Conservation (phyloP, 768 basidiomycete genomes). For the Podaxis sp. region DNA sequence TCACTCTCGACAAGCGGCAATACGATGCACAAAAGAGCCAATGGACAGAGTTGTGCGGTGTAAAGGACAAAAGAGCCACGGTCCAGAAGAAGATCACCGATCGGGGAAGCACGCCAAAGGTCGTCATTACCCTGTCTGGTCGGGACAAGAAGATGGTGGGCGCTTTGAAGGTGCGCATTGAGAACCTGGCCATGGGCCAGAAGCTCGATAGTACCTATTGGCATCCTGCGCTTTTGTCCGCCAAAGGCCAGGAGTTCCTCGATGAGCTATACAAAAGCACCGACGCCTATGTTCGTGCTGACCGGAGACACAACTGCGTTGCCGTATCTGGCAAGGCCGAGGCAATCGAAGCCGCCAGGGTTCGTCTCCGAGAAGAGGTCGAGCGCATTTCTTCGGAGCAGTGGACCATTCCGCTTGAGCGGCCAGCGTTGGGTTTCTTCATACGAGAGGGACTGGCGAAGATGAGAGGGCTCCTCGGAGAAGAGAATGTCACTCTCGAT, state of each 20-base stretch:
- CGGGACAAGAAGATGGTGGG: conserved; percentile 55
- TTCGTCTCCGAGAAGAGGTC: conserved; percentile 47
- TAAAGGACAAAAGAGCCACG: conserved; percentile 26
- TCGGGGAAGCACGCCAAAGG: conserved; percentile 24
- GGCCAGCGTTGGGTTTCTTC: conserved; percentile 47
- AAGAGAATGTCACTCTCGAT: conserved; percentile 50
- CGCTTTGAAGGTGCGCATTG: conserved; percentile 58
- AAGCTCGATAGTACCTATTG: conserved; percentile 44
- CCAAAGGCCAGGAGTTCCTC: conserved; percentile 34
- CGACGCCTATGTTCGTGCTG: conserved; percentile 42
- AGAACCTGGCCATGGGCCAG: conserved; percentile 51
- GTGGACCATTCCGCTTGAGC: conserved; percentile 37
- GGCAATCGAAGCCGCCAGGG: conserved; percentile 40
- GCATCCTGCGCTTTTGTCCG: conserved; percentile 43
- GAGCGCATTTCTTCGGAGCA: conserved; percentile 45
- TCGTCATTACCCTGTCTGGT: conserved; percentile 46
- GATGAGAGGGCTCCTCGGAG: conserved; percentile 55
- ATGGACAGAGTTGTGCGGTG: conserved; percentile 48
- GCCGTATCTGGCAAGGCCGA: conserved; percentile 44
- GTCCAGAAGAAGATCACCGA: conserved; percentile 28
- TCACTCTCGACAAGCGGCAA: conserved; percentile 47
- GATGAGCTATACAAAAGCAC: conserved; percentile 32
- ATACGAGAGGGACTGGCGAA: conserved; percentile 48
- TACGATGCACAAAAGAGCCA: conserved; percentile 48
- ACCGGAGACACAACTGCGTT: conserved; percentile 44